Evolutionary conservation across 2,329 filamentous ascomycete genomes (phyloP), one percentile per base, ranked within the genome.

Genomic region (Arachnopeziza araneosa): DNA sequence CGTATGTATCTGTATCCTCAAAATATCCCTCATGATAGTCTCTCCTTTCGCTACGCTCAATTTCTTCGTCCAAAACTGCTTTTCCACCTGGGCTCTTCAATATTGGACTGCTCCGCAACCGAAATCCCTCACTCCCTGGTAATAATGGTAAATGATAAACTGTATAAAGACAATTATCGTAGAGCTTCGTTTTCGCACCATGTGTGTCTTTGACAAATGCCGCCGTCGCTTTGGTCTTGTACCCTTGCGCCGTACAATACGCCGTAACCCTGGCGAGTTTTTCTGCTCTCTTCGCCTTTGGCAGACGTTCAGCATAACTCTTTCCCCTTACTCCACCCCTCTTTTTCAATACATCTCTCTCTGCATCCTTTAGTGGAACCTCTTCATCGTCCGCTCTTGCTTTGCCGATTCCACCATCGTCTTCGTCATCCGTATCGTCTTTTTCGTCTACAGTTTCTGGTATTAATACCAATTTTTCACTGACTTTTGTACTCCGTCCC

Each of bases 131-230:
- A 53, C 80, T 85, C 1, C 93, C 95, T 1, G 91, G 89, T 57
- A 98, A 79, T 19, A 99, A 78, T 5, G 95, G 95, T 30, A 97
- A 78, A 72, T 97, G 93, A 74, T 99, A 99, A 54, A 96, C 93
- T 24, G 88, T 91, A 72, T 99, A 99, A 24, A 99, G 79, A 71
- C 95, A 99, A 74, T 99, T 95, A 74, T 99, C 95, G 75, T 99
- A 99, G 5, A 98, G 81, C 76, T 99, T 99, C 17, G 93, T 96
- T 75, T 92, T 89, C 0, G 93, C 93, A 32, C 89, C 87, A 76
- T 99, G 95, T 69, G 88, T 88, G 65, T 90, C 90, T 68, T 90
- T 88, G 63, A 97, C 80, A 72, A 99, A 99, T 36, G 90, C 85
- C 17, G 93, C 91, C n/a, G 92, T 91, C 24, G 87, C 84, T 68